Evolutionary conservation across 2,329 filamentous ascomycete species (phyloP).

Genomic region (Trichoderma breve): DNA sequence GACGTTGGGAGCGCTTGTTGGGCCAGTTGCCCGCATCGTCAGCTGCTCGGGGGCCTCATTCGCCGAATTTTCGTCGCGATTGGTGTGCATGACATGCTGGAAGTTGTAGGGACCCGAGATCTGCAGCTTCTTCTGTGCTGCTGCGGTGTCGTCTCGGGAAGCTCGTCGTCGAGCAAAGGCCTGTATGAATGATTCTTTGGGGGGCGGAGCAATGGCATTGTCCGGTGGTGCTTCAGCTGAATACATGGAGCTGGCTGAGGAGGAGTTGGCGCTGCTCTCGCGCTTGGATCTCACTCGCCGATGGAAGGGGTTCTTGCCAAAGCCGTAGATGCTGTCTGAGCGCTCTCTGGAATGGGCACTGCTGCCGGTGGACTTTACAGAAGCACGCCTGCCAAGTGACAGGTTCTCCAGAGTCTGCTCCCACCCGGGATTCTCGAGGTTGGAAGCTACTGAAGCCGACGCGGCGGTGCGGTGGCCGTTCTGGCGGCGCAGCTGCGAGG

Average conservation of each 20-base stretch:
- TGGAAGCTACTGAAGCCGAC: slow-evolving; percentile 52
- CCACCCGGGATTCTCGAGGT: slow-evolving; percentile 46
- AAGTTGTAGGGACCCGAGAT: slow-evolving; percentile 67
- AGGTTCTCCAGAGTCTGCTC: slow-evolving; percentile 49
- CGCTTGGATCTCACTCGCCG: slow-evolving; percentile 51
- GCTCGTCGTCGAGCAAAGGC: slow-evolving; percentile 52
- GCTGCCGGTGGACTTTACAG: slow-evolving; percentile 53
- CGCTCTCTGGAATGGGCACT: slow-evolving; percentile 48
- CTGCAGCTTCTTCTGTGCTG: slow-evolving; percentile 43
- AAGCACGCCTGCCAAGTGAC: slow-evolving; percentile 55
- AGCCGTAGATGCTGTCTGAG: slow-evolving; percentile 58
- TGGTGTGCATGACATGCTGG: slow-evolving; percentile 61
- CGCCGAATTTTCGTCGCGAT: slow-evolving; percentile 46
- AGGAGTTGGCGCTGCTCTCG: slow-evolving; percentile 49
- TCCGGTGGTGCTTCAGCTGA: slow-evolving; percentile 44
- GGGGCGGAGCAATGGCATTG: slow-evolving; percentile 25
- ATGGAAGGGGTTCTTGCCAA: slow-evolving; percentile 59
- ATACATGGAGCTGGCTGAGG: slow-evolving; percentile 49
- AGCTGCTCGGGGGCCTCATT: slow-evolving; percentile 4
- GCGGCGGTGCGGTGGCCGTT: slow-evolving; percentile 42
- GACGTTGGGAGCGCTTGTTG: slow-evolving; percentile 21
- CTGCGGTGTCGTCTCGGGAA: slow-evolving; percentile 34
- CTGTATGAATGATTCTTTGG: slow-evolving; percentile 47
- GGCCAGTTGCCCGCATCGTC: slow-evolving; percentile 24
- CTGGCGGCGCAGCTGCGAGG: slow-evolving; percentile 41